Evolutionary conservation across 805 yeast genomes (phyloP), one percentile per base, ranked within the genome.

Genomic region (Pichia cephalocereana): DNA sequence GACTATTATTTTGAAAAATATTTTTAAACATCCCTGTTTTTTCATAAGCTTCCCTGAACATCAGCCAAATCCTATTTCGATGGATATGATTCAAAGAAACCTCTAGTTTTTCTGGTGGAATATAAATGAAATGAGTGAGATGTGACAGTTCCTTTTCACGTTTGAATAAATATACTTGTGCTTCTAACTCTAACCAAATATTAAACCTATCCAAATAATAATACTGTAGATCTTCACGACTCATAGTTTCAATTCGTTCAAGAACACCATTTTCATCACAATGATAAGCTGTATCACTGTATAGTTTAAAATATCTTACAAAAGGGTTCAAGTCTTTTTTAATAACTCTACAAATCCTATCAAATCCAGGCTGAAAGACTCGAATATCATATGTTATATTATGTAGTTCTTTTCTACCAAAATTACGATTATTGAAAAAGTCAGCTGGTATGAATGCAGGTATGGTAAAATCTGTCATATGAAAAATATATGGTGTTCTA

Each of bases 381-480:
- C 12, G 15, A 11, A 49, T 17, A 46, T 49, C 50, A 31, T 40
- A 49, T 11, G 40, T 40, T 26, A 19, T 45, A 15, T 32, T 8
- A 10, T 26, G 17, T 5, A 44, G n/a, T 19, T 43, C 31, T 23
- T 44, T n/a, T 8, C 18, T 43, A 26, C 19, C 26, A 26, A 47
- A 40, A 28, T 50, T 18, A 14, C 45, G 11, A 8, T 39, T 40
- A 27, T 30, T 32, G 14, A 46, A 47, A 32, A 37, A 43, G 12
- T 23, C 27, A 7, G 31, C 6, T 8, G 19, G 26, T 10, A 18
- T 18, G 23, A 44, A 44, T 11, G n/a, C 15, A 36, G 45, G 45
- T 15, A 37, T 32, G 0, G 59, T 48, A 18, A 60, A 59, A 41
- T 60, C 64, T 4, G 60, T 55, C 46, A 59, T 28, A 46, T 58